phyloP scores from a whole-genome alignment of 352 stramenopile species.

The Blastocystis sp. region DNA sequence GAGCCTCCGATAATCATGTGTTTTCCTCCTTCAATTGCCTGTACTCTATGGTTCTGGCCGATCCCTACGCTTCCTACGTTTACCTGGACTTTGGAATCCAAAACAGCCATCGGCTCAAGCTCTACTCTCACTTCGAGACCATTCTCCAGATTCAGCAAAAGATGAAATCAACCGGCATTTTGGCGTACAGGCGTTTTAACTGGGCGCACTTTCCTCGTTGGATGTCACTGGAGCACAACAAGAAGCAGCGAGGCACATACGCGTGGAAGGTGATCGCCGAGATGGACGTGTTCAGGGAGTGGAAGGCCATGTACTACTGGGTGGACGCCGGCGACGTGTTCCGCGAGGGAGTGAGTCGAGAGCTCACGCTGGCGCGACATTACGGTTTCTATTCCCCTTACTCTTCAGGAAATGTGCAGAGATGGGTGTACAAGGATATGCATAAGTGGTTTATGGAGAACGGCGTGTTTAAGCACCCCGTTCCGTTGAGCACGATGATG shows the following conservation, averaged over 20 bases:
- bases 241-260: not conserved
- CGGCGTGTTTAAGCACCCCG: not conserved
- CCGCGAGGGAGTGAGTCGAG: not conserved
- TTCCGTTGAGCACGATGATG: not conserved
- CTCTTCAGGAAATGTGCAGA: conserved; percentile 7
- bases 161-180: not conserved
- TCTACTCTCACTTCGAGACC: not conserved
- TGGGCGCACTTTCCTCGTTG: not conserved
- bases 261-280: conserved; percentile 31
- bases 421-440: not conserved
- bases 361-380: not conserved
- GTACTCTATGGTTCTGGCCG: not conserved
- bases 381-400: conserved; percentile 24
- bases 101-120: not conserved
- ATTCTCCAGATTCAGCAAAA: conserved; percentile 7
- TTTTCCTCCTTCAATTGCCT: not conserved
- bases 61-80: not conserved
- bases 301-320: not conserved
- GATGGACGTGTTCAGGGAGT: conserved; percentile 7
- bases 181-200: conserved; percentile 5
- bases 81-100: not conserved
- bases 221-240: not conserved
- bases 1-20: not conserved
- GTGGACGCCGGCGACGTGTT: not conserved
- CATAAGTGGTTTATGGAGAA: not conserved